These are phyloP conservation scores for Grosmannia huntii DNA, from an alignment of 2,329 filamentous ascomycete species.

Conservation along the genomic window DNA sequence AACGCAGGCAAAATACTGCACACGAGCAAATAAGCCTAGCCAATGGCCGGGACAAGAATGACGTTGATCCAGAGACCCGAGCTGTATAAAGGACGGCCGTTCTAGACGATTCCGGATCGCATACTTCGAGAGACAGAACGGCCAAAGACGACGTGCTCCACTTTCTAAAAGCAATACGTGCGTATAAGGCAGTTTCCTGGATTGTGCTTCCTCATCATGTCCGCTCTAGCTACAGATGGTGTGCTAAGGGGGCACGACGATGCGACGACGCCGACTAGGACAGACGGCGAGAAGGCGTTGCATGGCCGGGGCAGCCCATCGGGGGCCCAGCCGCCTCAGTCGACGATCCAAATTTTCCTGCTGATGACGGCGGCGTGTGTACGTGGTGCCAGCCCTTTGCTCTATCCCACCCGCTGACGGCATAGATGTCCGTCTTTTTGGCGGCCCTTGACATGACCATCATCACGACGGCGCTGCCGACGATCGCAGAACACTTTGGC, in stretches of 20 bases:
- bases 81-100: too few relatives aligned
- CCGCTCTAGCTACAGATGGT: not conserved
- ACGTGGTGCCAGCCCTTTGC: too few relatives aligned
- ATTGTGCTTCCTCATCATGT: not conserved
- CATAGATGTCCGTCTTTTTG: constrained; percentile 29
- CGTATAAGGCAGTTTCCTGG: not conserved
- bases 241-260: not conserved
- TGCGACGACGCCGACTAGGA: not conserved
- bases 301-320: not conserved
- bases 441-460: constrained; percentile 48
- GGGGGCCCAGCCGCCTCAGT: not conserved
- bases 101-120: too few relatives aligned
- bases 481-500: constrained; percentile 49
- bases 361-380: constrained; percentile 1
- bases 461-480: constrained; percentile 53
- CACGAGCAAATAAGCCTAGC: not conserved
- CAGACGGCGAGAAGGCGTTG: not conserved
- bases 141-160: too few relatives aligned
- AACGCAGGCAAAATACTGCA: not conserved
- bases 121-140: too few relatives aligned
- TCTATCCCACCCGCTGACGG: not conserved
- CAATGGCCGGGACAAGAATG: not conserved
- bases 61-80: not conserved
- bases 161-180: not conserved
- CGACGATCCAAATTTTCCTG: not conserved